Percentiles rank a stretch among this genome's conserved stretches.
Evolutionary conservation across 2,329 filamentous ascomycete genomes (phyloP).

Genomic region (Aureobasidium pullulans): DNA sequence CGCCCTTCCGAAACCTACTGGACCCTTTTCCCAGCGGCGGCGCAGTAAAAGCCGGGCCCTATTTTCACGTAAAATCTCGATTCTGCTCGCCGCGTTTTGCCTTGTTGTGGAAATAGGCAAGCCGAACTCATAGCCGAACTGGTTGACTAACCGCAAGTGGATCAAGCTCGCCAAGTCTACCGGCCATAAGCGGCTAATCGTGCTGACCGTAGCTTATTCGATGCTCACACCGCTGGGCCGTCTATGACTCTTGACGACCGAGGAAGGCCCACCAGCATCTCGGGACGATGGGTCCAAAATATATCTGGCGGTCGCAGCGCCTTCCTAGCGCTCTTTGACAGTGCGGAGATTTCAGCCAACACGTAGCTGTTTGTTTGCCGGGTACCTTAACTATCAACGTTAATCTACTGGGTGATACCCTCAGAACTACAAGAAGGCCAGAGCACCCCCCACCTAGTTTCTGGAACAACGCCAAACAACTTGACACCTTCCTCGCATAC

Average conservation of each 20-base stretch:
- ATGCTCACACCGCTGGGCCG: slow-evolving; percentile 9
- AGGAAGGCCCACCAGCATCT: slow-evolving; percentile 9
- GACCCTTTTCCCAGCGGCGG: slow-evolving; percentile 4
- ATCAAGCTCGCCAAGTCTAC: background rate
- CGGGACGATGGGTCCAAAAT: slow-evolving; percentile 6
- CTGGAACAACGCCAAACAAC: slow-evolving; percentile 10
- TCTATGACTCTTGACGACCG: slow-evolving; percentile 10
- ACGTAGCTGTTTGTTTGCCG: slow-evolving; percentile 13
- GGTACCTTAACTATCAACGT: slow-evolving; percentile 3
- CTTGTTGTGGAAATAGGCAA: slow-evolving; percentile 5
- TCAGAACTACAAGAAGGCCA: slow-evolving; percentile 10
- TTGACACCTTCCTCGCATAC: slow-evolving; percentile 1
- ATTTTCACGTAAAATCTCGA: background rate
- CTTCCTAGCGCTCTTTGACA: slow-evolving; percentile 1
- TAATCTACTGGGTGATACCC: slow-evolving; percentile 1
- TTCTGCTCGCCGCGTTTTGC: background rate
- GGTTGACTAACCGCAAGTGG: slow-evolving; percentile 3
- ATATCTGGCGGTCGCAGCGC: slow-evolving; percentile 4
- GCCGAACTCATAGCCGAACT: slow-evolving; percentile 9
- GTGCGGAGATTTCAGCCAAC: slow-evolving; percentile 12
- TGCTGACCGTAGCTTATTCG: background rate
- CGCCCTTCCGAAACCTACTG: background rate
- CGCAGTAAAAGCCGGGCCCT: background rate
- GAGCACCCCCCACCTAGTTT: slow-evolving; percentile 4
- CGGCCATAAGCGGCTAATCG: background rate